These are phyloP conservation scores for Monocercomonoides exilis DNA, from an alignment of 78 protist genomes.

Conservation along the genomic window DNA sequence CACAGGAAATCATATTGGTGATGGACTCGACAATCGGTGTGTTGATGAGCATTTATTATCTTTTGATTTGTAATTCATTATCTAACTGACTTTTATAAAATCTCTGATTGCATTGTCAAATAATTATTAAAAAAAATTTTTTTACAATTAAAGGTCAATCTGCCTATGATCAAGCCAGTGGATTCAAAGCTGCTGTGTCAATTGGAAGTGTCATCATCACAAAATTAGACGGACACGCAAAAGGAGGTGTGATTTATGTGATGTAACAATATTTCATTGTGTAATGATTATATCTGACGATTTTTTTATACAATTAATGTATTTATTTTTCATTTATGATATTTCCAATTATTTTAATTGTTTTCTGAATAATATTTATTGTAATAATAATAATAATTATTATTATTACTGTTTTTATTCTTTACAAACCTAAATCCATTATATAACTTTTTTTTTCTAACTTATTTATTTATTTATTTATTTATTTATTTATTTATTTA, in stretches of 20 bases:
- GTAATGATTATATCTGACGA: too few relatives aligned
- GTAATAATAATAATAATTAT: too few relatives aligned
- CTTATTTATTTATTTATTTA: background rate
- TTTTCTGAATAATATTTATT: too few relatives aligned
- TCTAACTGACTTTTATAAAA: too few relatives aligned
- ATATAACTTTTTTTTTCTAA: background rate
- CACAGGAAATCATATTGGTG: conserved; percentile 87
- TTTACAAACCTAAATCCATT: background rate
- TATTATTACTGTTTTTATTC: too few relatives aligned
- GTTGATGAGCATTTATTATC: too few relatives aligned
- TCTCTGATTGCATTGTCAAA: too few relatives aligned
- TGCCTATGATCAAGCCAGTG: conserved; percentile 56
- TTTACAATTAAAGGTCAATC: conserved; percentile 49
- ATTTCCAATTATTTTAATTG: too few relatives aligned
- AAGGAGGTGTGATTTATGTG: conserved; percentile 93
- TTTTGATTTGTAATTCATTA: too few relatives aligned
- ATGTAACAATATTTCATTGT: too few relatives aligned
- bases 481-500: background rate
- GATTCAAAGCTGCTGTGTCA: conserved; percentile 43
- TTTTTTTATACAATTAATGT: too few relatives aligned
- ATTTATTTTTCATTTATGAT: too few relatives aligned
- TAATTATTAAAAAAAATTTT: background rate
- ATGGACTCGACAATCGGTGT: conserved; percentile 88
- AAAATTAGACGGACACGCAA: conserved; percentile 95
- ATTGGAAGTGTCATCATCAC: conserved; percentile 94